A percentile compares a stretch with the other conserved stretches of the same genome.
Evolutionary conservation across 176 grass and related monocot species (phyloP).

Genomic region (Oryza meridionalis): DNA sequence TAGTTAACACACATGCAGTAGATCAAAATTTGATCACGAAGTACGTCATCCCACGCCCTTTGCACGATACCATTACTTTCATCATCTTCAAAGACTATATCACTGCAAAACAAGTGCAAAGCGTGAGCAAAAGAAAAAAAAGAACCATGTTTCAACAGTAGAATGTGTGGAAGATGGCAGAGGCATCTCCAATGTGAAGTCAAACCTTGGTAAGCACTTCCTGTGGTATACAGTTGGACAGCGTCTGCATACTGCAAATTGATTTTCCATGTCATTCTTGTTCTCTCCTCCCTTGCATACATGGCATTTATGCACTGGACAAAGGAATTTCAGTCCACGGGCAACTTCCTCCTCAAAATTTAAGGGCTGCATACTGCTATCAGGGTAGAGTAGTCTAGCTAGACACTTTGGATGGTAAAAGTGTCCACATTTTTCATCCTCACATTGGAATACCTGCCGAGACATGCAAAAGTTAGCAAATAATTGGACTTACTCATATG

Average conservation of each 20-base stretch:
- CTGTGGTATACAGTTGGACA: constrained; percentile 78
- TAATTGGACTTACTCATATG: constrained; percentile 18
- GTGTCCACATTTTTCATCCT: constrained; percentile 58
- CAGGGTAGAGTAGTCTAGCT: constrained; percentile 49
- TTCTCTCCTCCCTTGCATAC: constrained; percentile 55
- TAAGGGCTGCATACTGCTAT: constrained; percentile 15
- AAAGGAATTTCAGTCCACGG: constrained; percentile 56
- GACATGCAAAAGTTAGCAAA: constrained; percentile 2
- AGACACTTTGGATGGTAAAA: constrained; percentile 85
- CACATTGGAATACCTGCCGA: constrained; percentile 77
- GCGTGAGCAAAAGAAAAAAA: background rate
- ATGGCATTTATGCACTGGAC: constrained; percentile 71
- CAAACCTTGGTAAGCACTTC: constrained; percentile 81
- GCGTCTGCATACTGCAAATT: constrained; percentile 79
- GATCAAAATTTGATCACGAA: constrained; percentile 64
- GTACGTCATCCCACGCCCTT: constrained; percentile 76
- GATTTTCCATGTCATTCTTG: constrained; percentile 46
- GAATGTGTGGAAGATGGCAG: background rate
- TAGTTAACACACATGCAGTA: constrained; percentile 71
- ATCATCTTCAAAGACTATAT: constrained; percentile 45
- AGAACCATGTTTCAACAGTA: background rate
- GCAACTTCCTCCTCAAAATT: constrained; percentile 44
- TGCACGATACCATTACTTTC: background rate
- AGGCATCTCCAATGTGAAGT: background rate
- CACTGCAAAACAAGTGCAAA: constrained; percentile 40